Evolutionary conservation across 805 yeast genomes (phyloP).

Genomic region (Alloascoidea africana): DNA sequence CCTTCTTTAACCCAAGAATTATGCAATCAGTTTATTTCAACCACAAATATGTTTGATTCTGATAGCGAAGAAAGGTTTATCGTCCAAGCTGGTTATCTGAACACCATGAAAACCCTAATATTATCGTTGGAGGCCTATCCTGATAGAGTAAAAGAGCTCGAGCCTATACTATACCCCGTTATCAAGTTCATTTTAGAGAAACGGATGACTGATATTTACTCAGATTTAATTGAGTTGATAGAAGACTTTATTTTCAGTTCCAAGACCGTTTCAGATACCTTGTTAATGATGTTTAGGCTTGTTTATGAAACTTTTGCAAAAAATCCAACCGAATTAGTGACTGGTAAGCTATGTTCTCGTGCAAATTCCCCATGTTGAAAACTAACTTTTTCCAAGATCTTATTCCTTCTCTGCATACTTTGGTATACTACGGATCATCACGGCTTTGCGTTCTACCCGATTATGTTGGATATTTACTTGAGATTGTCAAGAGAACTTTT

Average conservation of each 20-base stretch:
- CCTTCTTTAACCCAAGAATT: background rate
- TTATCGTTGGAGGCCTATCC: background rate
- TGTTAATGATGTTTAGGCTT: background rate
- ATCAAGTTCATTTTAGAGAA: background rate
- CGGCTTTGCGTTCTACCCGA: background rate
- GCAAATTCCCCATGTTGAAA: too few relatives aligned
- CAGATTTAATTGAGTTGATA: background rate
- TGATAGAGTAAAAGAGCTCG: background rate
- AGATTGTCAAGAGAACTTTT: background rate
- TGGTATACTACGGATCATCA: background rate
- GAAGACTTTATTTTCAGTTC: background rate
- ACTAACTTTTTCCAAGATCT: too few relatives aligned
- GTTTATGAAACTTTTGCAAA: background rate
- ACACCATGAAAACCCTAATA: slow-evolving; percentile 1
- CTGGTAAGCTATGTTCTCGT: too few relatives aligned
- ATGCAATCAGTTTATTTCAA: slow-evolving; percentile 53
- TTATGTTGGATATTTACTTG: background rate
- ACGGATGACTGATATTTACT: background rate
- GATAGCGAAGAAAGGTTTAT: background rate
- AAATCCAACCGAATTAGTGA: background rate
- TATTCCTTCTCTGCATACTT: background rate
- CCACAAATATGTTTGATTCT: slow-evolving; percentile 26
- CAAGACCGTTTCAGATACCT: background rate
- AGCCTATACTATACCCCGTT: background rate
- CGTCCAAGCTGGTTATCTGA: background rate